Percentiles rank a stretch among this genome's conserved stretches.
Conservation (phyloP, 2,329 filamentous ascomycete species). For the Colletotrichum sidae region DNA sequence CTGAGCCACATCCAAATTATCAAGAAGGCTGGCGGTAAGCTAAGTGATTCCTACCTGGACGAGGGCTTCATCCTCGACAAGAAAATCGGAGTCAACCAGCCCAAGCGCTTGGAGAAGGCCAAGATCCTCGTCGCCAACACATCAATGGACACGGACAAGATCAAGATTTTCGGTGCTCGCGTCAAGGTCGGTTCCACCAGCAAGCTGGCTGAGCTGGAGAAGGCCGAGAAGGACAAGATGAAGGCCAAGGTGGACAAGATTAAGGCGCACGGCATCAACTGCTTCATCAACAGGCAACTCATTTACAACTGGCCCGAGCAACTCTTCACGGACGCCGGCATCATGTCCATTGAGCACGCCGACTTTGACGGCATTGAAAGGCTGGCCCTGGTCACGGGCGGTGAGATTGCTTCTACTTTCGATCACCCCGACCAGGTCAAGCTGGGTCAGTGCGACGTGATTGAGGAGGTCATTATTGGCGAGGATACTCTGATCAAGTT, state of each 20-base stretch:
- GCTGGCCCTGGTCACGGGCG: conserved; percentile 92
- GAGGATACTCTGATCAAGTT: conserved; percentile 98
- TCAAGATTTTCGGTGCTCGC: conserved; percentile 98
- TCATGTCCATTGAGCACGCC: conserved; percentile 98
- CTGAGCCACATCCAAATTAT: conserved; percentile 99
- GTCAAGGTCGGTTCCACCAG: conserved; percentile 97
- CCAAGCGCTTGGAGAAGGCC: conserved; percentile 95
- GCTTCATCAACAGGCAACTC: conserved; percentile 98
- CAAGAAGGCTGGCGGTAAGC: conserved; percentile 98
- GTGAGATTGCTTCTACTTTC: conserved; percentile 97
- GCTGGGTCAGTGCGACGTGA: conserved; percentile 92
- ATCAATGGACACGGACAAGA: conserved; percentile 99
- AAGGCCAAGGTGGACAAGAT: conserved; percentile 99
- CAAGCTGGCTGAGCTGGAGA: conserved; percentile 97
- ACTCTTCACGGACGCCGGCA: conserved; percentile 96
- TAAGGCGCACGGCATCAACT: conserved; percentile 99
- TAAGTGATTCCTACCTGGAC: conserved; percentile 96
- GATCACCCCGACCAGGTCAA: conserved; percentile 98
- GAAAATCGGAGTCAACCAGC: conserved; percentile 98
- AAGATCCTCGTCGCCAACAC: conserved; percentile 99
- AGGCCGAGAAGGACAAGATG: conserved; percentile 99
- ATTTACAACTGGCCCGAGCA: conserved; percentile 99
- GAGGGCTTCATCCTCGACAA: conserved; percentile 99
- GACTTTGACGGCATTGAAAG: conserved; percentile 99
- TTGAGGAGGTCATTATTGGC: conserved; percentile 98